Evolutionary conservation across 345 rosid species (phyloP), one percentile per base, ranked within the genome.

Genomic region (Euphorbia lathyris): DNA sequence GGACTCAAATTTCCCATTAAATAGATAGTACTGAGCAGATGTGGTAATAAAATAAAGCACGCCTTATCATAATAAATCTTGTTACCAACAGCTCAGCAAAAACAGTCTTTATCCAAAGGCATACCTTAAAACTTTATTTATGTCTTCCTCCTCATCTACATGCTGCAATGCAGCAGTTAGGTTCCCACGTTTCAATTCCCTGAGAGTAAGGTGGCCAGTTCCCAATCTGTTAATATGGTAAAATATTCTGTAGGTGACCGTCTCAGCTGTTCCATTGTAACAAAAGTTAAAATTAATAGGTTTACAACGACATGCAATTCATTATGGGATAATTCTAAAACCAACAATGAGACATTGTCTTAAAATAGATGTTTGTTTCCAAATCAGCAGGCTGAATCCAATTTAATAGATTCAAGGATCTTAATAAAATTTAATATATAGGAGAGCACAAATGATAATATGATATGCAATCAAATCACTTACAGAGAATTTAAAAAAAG

Each of bases 131-230:
- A 92, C 93, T 84, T 95, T 95, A 84, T 92, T 92, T 67, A 95
- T 95, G 78, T 95, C 99, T 71, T 95, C 99, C 87, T 92, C 99
- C 78, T 95, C 97, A 74, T 90, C 97, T n/a, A 89, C 97, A 81
- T 92, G 90, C 70, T 82, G 97, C 92, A 92, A 84, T 50, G 93
- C 97, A 70, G 83, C 91, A 63, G 88, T 74, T 77, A 95, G 72
- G 74, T 92, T 90, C 72, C 99, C 97, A 63, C 90, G 92, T 77
- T 87, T 95, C 74, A 95, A 85, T 85, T 95, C 99, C 85, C 88
- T 86, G 67, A 95, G 83, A 55, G 92, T 86, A 66, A 92, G 85
- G 75, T 74, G 91, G 45, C 99, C 97, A 92, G 86, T 90, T 68
- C 92, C 94, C 29, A 88, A 66, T 84, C 97, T 86, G 85, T 90